Evolutionary conservation across 495 filamentous ascomycete species (phyloP).

Genomic region (Hyaloscypha hepaticicola): DNA sequence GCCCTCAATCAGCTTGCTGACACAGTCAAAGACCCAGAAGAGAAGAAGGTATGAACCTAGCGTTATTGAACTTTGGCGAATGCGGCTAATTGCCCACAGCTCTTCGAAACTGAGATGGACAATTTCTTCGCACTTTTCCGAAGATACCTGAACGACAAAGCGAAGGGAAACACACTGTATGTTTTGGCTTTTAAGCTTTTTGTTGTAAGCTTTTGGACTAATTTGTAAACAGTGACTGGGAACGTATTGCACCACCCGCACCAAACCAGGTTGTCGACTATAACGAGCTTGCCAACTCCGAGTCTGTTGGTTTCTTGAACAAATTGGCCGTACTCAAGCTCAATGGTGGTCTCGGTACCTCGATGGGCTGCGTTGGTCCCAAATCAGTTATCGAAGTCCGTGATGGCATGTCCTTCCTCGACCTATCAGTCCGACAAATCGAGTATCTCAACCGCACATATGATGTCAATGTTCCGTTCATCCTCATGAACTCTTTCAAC

Average conservation of each 20-base stretch:
- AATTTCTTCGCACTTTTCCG: conserved; percentile 99
- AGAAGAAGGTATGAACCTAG: conserved; percentile 68
- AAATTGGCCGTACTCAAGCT: conserved; percentile 99
- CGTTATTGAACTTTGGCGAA: neutral
- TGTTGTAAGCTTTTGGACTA: conserved; percentile 21
- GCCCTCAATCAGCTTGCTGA: conserved; percentile 89
- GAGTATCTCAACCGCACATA: conserved; percentile 99
- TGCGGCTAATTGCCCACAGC: conserved; percentile 36
- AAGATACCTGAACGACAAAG: conserved; percentile 96
- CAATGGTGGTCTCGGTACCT: conserved; percentile 98
- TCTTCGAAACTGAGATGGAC: conserved; percentile 99
- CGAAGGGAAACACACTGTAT: conserved; percentile 87
- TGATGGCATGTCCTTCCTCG: conserved; percentile 99
- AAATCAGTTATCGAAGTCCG: conserved; percentile 99
- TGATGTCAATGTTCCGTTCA: conserved; percentile 94
- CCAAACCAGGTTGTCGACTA: conserved; percentile 92
- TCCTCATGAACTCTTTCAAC: conserved; percentile 99
- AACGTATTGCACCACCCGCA: conserved; percentile 90
- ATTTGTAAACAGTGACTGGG: conserved; percentile 68
- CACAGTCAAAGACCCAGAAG: conserved; percentile 73
- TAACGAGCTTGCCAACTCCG: conserved; percentile 75
- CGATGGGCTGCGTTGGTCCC: conserved; percentile 98
- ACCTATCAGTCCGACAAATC: conserved; percentile 97
- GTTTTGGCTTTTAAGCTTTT: conserved; percentile 28
- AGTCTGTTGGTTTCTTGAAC: conserved; percentile 89